Percentiles rank a stretch among this genome's conserved stretches.
These are phyloP conservation scores for Epichloe sylvatica DNA, from an alignment of 2,329 filamentous ascomycete species.

Conservation along the genomic window DNA sequence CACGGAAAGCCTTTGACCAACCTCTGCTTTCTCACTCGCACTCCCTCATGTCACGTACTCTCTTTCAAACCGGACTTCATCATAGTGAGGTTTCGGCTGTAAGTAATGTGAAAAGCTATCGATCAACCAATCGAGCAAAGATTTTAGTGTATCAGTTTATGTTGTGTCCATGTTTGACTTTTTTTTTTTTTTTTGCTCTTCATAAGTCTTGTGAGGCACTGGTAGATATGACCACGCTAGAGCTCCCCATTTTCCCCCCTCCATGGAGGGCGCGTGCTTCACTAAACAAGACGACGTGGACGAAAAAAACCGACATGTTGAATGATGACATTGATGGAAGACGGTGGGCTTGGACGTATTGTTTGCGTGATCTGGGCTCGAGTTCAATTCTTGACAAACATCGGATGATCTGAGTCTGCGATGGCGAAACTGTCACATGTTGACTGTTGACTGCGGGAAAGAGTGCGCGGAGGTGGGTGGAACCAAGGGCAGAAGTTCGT, in stretches of 20 bases:
- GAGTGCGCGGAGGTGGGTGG: background rate
- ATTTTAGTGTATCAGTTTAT: conserved; percentile 30
- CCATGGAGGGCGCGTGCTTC: background rate
- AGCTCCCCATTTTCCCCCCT: background rate
- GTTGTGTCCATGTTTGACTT: conserved; percentile 17
- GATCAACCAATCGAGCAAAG: conserved; percentile 37
- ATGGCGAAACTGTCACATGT: background rate
- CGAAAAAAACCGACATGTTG: background rate
- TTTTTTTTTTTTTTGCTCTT: conserved; percentile 6
- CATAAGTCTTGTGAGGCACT: conserved; percentile 15
- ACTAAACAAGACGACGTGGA: background rate
- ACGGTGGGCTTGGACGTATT: background rate
- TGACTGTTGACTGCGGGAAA: background rate
- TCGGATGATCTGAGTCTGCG: background rate
- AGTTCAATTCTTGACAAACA: background rate
- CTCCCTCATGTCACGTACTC: conserved; percentile 27
- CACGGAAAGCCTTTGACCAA: conserved; percentile 20
- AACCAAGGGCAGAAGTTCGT: background rate
- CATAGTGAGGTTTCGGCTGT: conserved; percentile 41
- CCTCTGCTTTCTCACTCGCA: conserved; percentile 20
- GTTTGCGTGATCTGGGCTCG: background rate
- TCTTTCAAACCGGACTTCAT: conserved; percentile 25
- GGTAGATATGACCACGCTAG: conserved; percentile 3
- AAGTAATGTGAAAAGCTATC: conserved; percentile 44
- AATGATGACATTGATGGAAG: background rate